A percentile compares a stretch with the other conserved stretches of the same genome.
Conservation (phyloP, 306 rosid genomes). For the Quercus ilex region DNA sequence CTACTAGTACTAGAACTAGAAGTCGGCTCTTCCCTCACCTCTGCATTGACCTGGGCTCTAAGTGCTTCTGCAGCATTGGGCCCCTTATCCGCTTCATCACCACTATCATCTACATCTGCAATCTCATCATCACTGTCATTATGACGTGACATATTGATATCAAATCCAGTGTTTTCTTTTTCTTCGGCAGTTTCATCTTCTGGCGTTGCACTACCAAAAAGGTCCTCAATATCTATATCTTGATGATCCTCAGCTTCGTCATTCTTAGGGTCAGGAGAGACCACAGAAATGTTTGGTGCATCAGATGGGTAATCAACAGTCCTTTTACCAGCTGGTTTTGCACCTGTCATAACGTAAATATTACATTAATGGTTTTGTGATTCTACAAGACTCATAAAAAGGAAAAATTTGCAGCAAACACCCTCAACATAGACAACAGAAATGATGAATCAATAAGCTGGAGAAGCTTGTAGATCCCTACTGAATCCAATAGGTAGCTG, state of each 20-base stretch:
- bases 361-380: constrained; percentile 7
- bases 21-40: constrained; percentile 52
- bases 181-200: constrained; percentile 63
- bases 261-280: constrained; percentile 54
- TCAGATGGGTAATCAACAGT: constrained; percentile 40
- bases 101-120: constrained; percentile 86
- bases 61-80: constrained; percentile 88
- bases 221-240: constrained; percentile 61
- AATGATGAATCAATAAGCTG: not conserved
- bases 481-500: not conserved
- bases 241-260: constrained; percentile 64
- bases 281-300: constrained; percentile 35
- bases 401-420: not conserved
- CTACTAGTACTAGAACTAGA: constrained; percentile 82
- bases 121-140: constrained; percentile 77
- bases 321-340: constrained; percentile 47
- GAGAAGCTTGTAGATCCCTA: not conserved
- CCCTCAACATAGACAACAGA: not conserved
- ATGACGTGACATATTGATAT: constrained; percentile 45
- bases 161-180: constrained; percentile 58
- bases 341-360: constrained; percentile 40
- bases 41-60: constrained; percentile 73
- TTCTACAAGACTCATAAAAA: not conserved
- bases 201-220: constrained; percentile 63
- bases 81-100: constrained; percentile 81